Conservation (phyloP, 2,329 filamentous ascomycete genomes). For the Mollisia scopiformis region DNA sequence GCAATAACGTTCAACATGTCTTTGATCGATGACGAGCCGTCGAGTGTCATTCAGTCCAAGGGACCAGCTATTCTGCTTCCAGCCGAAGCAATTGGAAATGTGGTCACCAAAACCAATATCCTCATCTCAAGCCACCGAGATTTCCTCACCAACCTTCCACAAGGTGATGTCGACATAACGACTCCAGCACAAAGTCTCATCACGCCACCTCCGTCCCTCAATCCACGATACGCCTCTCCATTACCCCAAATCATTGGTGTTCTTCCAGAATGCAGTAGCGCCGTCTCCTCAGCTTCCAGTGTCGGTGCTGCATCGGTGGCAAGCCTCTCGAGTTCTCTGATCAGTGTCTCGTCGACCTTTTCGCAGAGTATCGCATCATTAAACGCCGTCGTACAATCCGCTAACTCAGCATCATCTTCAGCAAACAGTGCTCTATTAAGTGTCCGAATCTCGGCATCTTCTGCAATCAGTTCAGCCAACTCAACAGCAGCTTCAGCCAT, state of each 20-base stretch:
- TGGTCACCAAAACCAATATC: constrained; percentile 21
- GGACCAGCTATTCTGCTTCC: constrained; percentile 15
- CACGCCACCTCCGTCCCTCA: constrained; percentile 1
- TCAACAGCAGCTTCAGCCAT: not conserved
- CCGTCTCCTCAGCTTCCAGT: not conserved
- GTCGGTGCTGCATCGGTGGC: not conserved
- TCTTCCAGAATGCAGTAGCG: constrained; percentile 6
- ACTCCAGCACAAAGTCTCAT: not conserved
- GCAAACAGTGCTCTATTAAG: not conserved
- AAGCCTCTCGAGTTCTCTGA: not conserved
- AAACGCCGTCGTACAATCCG: not conserved
- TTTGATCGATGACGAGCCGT: constrained; percentile 12
- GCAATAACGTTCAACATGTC: not conserved
- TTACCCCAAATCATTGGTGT: not conserved
- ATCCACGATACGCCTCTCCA: not conserved
- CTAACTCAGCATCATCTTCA: not conserved
- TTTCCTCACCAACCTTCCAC: constrained; percentile 20
- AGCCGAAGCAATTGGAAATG: constrained; percentile 16
- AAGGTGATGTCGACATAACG: not conserved
- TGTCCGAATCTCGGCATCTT: not conserved
- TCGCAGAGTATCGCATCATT: constrained; percentile 6
- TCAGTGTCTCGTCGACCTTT: constrained; percentile 9
- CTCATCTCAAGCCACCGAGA: constrained; percentile 19
- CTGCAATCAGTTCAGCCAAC: constrained; percentile 1
- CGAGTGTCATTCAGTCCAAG: constrained; percentile 2